Evolutionary conservation across 192 early-diverging fungal genomes (phyloP).

Genomic region (Coemansia pectinata): DNA sequence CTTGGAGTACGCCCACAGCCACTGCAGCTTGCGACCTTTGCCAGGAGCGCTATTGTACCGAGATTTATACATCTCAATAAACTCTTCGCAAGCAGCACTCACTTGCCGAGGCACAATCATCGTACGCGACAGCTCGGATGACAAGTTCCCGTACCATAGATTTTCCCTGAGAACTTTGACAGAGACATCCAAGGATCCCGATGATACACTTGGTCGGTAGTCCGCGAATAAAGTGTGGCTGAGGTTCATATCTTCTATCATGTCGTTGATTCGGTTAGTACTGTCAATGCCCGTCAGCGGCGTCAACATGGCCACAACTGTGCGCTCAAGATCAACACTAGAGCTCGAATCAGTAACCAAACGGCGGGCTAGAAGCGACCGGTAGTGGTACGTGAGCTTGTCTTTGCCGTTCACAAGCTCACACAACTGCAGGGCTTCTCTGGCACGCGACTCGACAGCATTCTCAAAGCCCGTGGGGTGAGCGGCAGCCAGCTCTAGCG

Average conservation of each 20-base stretch:
- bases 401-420: not conserved
- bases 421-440: not conserved
- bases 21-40: constrained; percentile 6
- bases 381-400: not conserved
- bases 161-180: not conserved
- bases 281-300: not conserved
- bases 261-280: not conserved
- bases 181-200: not conserved
- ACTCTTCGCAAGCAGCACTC: not conserved
- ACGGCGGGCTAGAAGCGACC: not conserved
- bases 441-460: not conserved
- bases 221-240: not conserved
- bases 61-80: not conserved
- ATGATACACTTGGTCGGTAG: not conserved
- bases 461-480: not conserved
- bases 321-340: not conserved
- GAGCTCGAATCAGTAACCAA: not conserved
- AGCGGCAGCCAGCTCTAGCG: not conserved
- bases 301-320: not conserved
- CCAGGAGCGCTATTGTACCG: not conserved
- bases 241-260: not conserved
- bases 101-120: not conserved
- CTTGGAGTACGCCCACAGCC: constrained; percentile 23
- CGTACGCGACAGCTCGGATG: not conserved
- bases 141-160: not conserved